Base-by-base conservation (phyloP, 768 basidiomycete genomes). In the Mycena crocata region DNA sequence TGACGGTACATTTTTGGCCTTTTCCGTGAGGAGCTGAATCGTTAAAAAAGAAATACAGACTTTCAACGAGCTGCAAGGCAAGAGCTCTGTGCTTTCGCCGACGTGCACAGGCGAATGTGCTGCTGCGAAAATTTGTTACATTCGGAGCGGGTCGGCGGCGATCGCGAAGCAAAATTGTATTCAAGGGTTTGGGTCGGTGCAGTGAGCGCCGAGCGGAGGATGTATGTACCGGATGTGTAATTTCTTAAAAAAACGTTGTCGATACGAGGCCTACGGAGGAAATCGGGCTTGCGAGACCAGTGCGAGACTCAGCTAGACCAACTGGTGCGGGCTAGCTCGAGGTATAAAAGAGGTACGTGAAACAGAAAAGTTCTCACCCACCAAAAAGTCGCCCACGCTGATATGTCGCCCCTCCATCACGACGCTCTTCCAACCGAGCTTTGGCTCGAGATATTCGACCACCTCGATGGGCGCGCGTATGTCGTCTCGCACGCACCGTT, bases 11-110 rank as follows among this genome's bases (percentile, higher is more conserved):
- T 76, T 9, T 23, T 26, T 19, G 3, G 3, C 55, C 31, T 15
- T n/a, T 31, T 12, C 6, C 2, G 23, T 35, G 37, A 30, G 26
- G n/a, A 24, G 21, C 14, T 19, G 39, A 52, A 24, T 48, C 5
- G 10, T 19, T 42, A 51, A 32, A 17, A 26, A 28, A 45, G 64
- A 26, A 15, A 24, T 50, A 12, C 37, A 92, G 87, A 83, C 81
- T 15, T 93, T 93, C 81, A 91, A 87, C 65, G 86, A 83, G 0
- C 84, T 89, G 69, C 93, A 94, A 76, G 90, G 92, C 45, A 94
- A 93, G 78, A 82, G 83, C 61, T 91, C 91, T 7, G 76, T 88
- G 32, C 81, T 78, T 32, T 84, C 85, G 24, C 72, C 77, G 19
- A 62, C 87, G 15, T 94, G 92, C 75, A 87, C 84, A 0, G 88